phyloP scores from a whole-genome alignment of 176 grass and related monocot species.

The Eleusine coracana region DNA sequence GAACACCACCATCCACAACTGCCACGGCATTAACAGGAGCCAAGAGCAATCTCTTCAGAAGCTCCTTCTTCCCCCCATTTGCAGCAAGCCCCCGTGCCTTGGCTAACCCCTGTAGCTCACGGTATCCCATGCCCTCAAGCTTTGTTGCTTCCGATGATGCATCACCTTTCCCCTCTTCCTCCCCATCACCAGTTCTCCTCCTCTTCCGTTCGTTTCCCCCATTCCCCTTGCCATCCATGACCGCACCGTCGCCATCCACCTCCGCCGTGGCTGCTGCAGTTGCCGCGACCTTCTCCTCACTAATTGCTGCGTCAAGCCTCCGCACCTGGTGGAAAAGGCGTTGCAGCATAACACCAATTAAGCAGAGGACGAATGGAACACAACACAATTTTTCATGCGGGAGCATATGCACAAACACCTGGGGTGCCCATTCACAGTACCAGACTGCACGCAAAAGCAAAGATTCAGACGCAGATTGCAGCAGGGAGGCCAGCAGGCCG shows the following conservation, averaged over 20 bases:
- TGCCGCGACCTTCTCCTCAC: slow-evolving; percentile 36
- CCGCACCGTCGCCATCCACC: background rate
- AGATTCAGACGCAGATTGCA: background rate
- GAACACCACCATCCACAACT: slow-evolving; percentile 37
- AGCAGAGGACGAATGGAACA: background rate
- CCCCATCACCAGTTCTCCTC: slow-evolving; percentile 11
- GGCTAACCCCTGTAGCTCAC: slow-evolving; percentile 63
- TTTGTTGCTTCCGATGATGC: slow-evolving; percentile 36
- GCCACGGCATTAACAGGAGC: slow-evolving; percentile 20
- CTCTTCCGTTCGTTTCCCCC: slow-evolving; percentile 27
- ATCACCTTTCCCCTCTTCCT: slow-evolving; percentile 14
- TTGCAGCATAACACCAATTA: background rate
- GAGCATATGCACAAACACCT: slow-evolving; percentile 17
- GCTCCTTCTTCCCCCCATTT: slow-evolving; percentile 64
- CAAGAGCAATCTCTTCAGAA: slow-evolving; percentile 55
- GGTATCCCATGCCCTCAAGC: slow-evolving; percentile 60
- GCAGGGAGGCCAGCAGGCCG: background rate
- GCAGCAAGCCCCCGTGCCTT: slow-evolving; percentile 48
- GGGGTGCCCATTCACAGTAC: background rate
- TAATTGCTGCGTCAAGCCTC: slow-evolving; percentile 60
- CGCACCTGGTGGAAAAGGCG: slow-evolving; percentile 40
- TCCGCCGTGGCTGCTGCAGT: background rate
- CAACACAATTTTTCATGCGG: background rate
- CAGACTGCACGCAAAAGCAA: background rate
- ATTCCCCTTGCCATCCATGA: slow-evolving; percentile 21